phyloP scores from a whole-genome alignment of 495 filamentous ascomycete genomes.

The Oidiodendron maius region DNA sequence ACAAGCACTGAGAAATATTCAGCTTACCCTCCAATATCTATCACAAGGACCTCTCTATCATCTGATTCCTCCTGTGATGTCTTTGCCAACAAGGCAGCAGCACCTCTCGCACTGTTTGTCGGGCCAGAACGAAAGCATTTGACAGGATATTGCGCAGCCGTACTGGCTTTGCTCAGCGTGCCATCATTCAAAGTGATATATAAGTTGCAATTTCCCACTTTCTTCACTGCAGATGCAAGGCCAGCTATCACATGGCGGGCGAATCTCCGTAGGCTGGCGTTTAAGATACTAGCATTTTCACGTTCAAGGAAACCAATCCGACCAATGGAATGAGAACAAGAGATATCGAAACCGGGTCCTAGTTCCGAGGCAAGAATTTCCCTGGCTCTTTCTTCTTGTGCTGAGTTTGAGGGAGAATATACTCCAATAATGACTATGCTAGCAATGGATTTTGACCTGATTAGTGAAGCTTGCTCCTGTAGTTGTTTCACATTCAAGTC shows the following conservation, averaged over 20 bases:
- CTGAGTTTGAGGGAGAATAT: conserved; percentile 28
- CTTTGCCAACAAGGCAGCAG: conserved; percentile 31
- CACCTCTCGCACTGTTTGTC: conserved; percentile 47
- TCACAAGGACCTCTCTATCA: conserved; percentile 34
- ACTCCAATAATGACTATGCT: conserved; percentile 32
- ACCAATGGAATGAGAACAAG: conserved; percentile 37
- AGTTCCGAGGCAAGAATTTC: conserved; percentile 14
- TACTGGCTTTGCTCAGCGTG: conserved; percentile 35
- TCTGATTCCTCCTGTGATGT: conserved; percentile 18
- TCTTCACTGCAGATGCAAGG: conserved; percentile 35
- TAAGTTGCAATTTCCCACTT: conserved; percentile 38
- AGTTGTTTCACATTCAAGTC: conserved; percentile 25
- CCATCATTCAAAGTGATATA: conserved; percentile 51
- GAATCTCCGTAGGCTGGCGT: conserved; percentile 39
- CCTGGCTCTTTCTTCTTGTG: conserved; percentile 17
- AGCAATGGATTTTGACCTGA: conserved; percentile 25
- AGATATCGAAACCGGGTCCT: conserved; percentile 18
- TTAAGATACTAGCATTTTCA: conserved; percentile 49
- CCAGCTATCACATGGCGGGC: conserved; percentile 37
- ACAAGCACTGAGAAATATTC: too few species aligned
- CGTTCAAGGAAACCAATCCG: conserved; percentile 42
- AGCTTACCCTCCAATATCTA: conserved; percentile 43
- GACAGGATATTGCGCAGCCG: conserved; percentile 40
- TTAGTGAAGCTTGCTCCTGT: conserved; percentile 24
- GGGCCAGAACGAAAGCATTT: conserved; percentile 44